These are phyloP conservation scores for Talaromyces marneffei DNA, from an alignment of 2,329 filamentous ascomycete genomes.

Conservation along the genomic window DNA sequence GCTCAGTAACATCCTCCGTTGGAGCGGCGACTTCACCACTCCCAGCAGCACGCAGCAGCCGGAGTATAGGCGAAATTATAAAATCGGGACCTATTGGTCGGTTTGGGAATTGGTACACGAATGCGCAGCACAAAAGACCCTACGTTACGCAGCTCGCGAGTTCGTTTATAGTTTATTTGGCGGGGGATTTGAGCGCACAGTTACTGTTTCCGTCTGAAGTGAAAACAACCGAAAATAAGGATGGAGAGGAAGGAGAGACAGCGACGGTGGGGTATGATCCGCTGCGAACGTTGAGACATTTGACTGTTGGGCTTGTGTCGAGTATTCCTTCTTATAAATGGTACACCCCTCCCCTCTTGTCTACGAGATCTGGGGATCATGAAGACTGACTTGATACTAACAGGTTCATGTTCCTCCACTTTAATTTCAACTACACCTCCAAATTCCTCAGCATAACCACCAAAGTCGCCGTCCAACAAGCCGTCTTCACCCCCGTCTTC, in stretches of 20 bases:
- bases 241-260: constrained; percentile 21
- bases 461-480: constrained; percentile 77
- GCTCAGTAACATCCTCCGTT: constrained; percentile 16
- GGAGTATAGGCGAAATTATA: constrained; percentile 25
- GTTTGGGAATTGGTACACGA: constrained; percentile 52
- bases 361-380: neutral
- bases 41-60: constrained; percentile 9
- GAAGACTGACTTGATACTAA: neutral
- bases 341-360: constrained; percentile 44
- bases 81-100: constrained; percentile 23
- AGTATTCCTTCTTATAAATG: constrained; percentile 77
- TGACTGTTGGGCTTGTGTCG: constrained; percentile 66
- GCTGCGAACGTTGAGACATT: constrained; percentile 61
- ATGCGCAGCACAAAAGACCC: constrained; percentile 65
- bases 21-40: constrained; percentile 21
- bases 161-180: constrained; percentile 70
- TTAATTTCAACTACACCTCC: constrained; percentile 77
- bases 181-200: constrained; percentile 73
- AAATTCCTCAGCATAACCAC: constrained; percentile 63
- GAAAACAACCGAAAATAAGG: constrained; percentile 16
- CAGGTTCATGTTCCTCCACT: constrained; percentile 74
- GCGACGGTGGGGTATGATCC: constrained; percentile 57
- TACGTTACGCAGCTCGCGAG: constrained; percentile 74
- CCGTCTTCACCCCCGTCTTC: constrained; percentile 74
- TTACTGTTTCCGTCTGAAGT: constrained; percentile 47